A percentile compares a stretch with the other conserved stretches of the same genome.
These are phyloP conservation scores for Zizania latifolia DNA, from an alignment of 176 grass and related monocot genomes.

Conservation along the genomic window DNA sequence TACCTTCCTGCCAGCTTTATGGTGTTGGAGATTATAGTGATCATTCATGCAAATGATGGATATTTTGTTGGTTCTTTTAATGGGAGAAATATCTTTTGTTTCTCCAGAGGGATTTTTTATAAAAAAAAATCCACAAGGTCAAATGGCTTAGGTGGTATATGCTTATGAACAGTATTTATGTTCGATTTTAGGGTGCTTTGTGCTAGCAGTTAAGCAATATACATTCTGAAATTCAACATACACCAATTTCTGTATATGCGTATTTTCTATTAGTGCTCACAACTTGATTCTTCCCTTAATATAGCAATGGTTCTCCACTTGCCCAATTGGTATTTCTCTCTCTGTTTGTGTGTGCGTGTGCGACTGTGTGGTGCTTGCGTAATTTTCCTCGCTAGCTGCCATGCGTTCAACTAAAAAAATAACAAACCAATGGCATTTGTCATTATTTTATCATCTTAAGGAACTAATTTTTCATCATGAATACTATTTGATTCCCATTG, in stretches of 20 bases:
- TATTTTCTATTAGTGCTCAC: too few species aligned
- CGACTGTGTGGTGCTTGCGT: not conserved
- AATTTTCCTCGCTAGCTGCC: not conserved
- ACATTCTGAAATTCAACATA: too few species aligned
- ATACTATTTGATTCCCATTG: conserved; percentile 32
- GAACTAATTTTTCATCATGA: conserved; percentile 29
- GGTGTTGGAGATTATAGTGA: not conserved
- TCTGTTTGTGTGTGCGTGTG: not conserved
- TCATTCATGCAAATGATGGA: not conserved
- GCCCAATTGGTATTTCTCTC: not conserved
- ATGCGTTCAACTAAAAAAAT: not conserved
- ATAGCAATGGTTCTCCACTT: not conserved
- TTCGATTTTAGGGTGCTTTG: too few species aligned
- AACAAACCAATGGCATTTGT: not conserved
- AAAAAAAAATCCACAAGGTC: conserved; percentile 5
- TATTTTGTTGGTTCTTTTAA: not conserved
- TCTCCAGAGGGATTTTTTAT: not conserved
- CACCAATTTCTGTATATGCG: too few species aligned
- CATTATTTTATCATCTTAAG: conserved; percentile 18
- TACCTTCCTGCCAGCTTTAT: not conserved
- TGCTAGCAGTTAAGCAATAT: too few species aligned
- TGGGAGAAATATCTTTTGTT: conserved; percentile 8
- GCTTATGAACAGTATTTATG: too few species aligned
- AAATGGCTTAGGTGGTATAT: too few species aligned
- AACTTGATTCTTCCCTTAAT: too few species aligned